Percentiles rank a stretch among this genome's conserved stretches.
Evolutionary conservation across 2,329 filamentous ascomycete species (phyloP).

Genomic region (Periconia macrospinosa): DNA sequence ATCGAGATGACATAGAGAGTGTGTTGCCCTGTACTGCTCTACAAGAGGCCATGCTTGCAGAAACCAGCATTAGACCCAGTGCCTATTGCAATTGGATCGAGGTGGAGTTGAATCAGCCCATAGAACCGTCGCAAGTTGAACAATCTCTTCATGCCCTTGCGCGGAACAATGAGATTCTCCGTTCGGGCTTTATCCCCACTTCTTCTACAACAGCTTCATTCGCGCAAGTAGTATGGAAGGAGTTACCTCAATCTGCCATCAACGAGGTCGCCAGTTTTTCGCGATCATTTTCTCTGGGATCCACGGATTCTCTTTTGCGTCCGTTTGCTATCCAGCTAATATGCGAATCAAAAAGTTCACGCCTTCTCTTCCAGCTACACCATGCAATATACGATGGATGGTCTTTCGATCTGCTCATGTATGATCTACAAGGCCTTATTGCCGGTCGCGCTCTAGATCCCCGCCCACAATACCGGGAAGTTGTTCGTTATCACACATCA

Average conservation of each 20-base stretch:
- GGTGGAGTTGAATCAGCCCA: slow-evolving; percentile 55
- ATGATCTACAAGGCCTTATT: slow-evolving; percentile 64
- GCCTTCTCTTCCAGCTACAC: slow-evolving; percentile 63
- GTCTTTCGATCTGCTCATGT: slow-evolving; percentile 75
- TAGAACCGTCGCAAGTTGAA: slow-evolving; percentile 44
- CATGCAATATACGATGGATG: slow-evolving; percentile 93
- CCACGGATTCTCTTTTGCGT: slow-evolving; percentile 50
- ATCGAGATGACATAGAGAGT: slow-evolving; percentile 23
- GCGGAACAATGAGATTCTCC: slow-evolving; percentile 64
- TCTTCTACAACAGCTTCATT: slow-evolving; percentile 52
- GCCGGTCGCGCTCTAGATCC: slow-evolving; percentile 21
- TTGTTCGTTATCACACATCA: slow-evolving; percentile 57
- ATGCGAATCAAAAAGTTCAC: slow-evolving; percentile 11
- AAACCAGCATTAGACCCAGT: slow-evolving; percentile 62
- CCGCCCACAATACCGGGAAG: slow-evolving; percentile 62
- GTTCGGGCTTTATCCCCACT: slow-evolving; percentile 68
- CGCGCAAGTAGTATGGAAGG: slow-evolving; percentile 66
- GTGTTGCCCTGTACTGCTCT: slow-evolving; percentile 68
- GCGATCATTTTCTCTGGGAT: slow-evolving; percentile 44
- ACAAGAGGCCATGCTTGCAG: slow-evolving; percentile 78
- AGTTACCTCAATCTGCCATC: slow-evolving; percentile 50
- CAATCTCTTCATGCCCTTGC: slow-evolving; percentile 28
- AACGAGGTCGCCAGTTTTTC: slow-evolving; percentile 43
- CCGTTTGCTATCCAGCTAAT: slow-evolving; percentile 67
- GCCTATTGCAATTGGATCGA: slow-evolving; percentile 81